Conservation (phyloP, 2,329 filamentous ascomycete species). For the Lasiodiplodia sp. region DNA sequence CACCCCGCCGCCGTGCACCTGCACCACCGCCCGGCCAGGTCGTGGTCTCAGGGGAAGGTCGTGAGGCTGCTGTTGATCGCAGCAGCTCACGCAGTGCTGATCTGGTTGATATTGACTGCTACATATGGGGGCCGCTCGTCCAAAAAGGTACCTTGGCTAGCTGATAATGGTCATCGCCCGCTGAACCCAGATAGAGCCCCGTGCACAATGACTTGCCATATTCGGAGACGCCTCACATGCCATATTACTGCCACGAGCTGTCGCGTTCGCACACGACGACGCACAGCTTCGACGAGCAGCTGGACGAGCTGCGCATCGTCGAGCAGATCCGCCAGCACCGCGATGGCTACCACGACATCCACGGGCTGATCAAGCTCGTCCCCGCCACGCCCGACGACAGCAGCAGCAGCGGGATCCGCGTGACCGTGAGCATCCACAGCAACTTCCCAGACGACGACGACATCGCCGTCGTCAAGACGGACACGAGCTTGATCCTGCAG, state of each 20-base stretch:
- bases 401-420: background rate
- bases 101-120: constrained; percentile 13
- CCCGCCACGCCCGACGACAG: background rate
- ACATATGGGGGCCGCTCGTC: background rate
- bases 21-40: background rate
- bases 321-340: constrained; percentile 9
- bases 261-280: background rate
- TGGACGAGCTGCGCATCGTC: background rate
- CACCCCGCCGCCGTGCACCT: constrained; percentile 6
- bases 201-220: background rate
- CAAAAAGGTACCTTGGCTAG: constrained; percentile 4
- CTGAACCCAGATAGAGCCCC: background rate
- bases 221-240: background rate
- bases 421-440: constrained; percentile 14
- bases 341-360: background rate
- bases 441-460: constrained; percentile 6
- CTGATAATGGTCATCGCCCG: background rate
- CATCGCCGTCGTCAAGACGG: constrained; percentile 1
- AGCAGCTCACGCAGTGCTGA: constrained; percentile 5
- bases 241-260: constrained; percentile 7
- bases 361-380: constrained; percentile 14
- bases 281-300: background rate
- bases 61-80: constrained; percentile 8
- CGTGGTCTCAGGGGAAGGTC: constrained; percentile 14
- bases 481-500: background rate